A percentile compares a stretch with the other conserved stretches of the same genome.
phyloP scores from a whole-genome alignment of 2,329 filamentous ascomycete genomes.

The Apiospora rasikravindrae region DNA sequence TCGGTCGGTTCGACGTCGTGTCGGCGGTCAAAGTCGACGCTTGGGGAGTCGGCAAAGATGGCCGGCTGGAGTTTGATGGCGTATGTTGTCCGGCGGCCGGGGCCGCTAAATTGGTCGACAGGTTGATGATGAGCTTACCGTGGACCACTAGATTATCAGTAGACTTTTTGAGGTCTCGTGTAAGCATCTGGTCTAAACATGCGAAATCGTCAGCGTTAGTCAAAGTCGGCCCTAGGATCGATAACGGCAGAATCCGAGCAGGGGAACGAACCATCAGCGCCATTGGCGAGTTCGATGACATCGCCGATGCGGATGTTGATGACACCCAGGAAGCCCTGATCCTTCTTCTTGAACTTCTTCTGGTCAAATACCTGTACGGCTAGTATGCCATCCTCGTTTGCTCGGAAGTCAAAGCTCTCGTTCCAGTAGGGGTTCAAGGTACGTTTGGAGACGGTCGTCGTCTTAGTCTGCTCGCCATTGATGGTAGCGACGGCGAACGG shows the following conservation, averaged over 20 bases:
- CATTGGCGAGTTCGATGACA: constrained; percentile 87
- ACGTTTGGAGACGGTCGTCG: constrained; percentile 96
- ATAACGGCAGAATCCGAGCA: background rate
- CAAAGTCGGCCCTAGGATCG: background rate
- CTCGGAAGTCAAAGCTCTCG: constrained; percentile 94
- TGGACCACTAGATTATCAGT: constrained; percentile 98
- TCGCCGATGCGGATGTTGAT: constrained; percentile 97
- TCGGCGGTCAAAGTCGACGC: constrained; percentile 52
- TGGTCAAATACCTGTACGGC: constrained; percentile 99
- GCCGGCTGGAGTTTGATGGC: constrained; percentile 49
- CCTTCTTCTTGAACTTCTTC: constrained; percentile 99
- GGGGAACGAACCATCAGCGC: constrained; percentile 78
- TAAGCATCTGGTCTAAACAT: constrained; percentile 92
- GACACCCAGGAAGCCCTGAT: constrained; percentile 96
- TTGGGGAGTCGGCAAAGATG: constrained; percentile 50
- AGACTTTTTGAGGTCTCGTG: constrained; percentile 94
- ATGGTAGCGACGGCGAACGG: constrained; percentile 97
- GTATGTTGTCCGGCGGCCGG: constrained; percentile 60
- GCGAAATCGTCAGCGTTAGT: background rate
- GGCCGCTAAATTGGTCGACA: constrained; percentile 84
- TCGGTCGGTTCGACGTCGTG: constrained; percentile 53
- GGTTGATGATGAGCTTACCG: constrained; percentile 94
- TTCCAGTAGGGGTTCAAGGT: constrained; percentile 99
- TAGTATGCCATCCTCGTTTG: constrained; percentile 93
- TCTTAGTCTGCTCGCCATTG: constrained; percentile 97